Base-by-base conservation (phyloP, 441 rosid genomes). In the Theobroma grandiflorum region DNA sequence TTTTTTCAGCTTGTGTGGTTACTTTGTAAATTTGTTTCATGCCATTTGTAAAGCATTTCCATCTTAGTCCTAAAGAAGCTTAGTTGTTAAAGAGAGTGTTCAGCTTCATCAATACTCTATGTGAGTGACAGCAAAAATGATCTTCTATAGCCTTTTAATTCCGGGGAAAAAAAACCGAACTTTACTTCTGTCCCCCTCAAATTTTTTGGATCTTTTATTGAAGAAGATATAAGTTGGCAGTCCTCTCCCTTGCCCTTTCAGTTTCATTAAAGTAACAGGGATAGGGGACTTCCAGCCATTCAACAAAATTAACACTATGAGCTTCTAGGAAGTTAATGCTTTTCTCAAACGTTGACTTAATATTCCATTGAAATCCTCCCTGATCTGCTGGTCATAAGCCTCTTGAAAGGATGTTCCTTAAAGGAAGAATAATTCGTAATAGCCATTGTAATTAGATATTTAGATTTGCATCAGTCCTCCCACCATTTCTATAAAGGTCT, bases 1-100 rank as follows among this genome's bases (percentile, higher is more conserved):
- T 14, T 75, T 6, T 43, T 59, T 71, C 55, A 58, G 78, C 78
- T 49, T 59, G 78, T 42, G 4, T 5, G 64, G 16, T 38, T 37
- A 31, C 9, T 12, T 52, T 49, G 35, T 5, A 73, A 57, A 57
- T 43, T 26, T 14, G 8, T 55, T 73, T 8, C n/a, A 26, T 74
- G 52, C 53, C 52, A 73, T 55, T 40, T 5, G 26, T n/a, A 55
- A 71, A 20, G 52, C 65, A 37, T 74, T 22, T 74, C 47, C 18
- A 22, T 57, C 50, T 66, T 66, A 42, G 20, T 67, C n/a, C 33
- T 67, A 67, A 67, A 67, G 53, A 43, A 42, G 35, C 42, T n/a
- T 40, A 42, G 16, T 43, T 67, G 9, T 43, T 18, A 43, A 43
- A 14, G 52, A 67, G 0, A 5, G 53, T 42, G 37, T 59, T 59